Conservation (phyloP, 2,329 filamentous ascomycete species). For the Didymella pinodella region DNA sequence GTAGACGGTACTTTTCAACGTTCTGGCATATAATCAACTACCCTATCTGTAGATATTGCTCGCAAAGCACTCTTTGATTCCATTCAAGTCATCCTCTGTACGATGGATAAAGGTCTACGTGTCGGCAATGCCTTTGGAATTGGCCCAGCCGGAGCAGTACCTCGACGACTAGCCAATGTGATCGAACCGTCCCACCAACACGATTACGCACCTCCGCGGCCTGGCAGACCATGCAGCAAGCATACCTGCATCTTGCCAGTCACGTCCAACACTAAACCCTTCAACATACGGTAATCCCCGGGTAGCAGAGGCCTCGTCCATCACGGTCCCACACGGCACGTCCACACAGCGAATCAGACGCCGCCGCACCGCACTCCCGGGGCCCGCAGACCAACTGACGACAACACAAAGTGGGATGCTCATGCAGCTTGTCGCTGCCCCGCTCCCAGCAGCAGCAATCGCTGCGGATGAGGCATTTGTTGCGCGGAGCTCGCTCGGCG, state of each 20-base stretch:
- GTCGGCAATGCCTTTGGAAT: neutral
- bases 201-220: neutral
- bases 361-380: neutral
- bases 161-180: neutral
- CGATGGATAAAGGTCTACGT: neutral
- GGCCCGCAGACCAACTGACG: neutral
- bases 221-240: neutral
- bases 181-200: neutral
- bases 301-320: neutral
- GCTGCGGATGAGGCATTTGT: slow-evolving; percentile 19
- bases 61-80: neutral
- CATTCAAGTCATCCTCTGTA: neutral
- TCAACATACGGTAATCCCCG: neutral
- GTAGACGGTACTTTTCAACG: slow-evolving; percentile 1
- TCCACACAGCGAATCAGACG: neutral
- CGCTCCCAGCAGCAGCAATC: slow-evolving; percentile 3
- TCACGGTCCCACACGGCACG: neutral
- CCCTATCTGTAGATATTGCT: slow-evolving; percentile 11
- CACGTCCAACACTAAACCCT: neutral
- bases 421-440: slow-evolving; percentile 16
- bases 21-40: neutral
- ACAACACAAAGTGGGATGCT: slow-evolving; percentile 4
- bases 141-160: neutral
- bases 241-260: neutral
- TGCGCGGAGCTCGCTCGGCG: slow-evolving; percentile 1